These are phyloP conservation scores for Gossypium australe DNA, from an alignment of 345 rosid genomes.

Conservation along the genomic window DNA sequence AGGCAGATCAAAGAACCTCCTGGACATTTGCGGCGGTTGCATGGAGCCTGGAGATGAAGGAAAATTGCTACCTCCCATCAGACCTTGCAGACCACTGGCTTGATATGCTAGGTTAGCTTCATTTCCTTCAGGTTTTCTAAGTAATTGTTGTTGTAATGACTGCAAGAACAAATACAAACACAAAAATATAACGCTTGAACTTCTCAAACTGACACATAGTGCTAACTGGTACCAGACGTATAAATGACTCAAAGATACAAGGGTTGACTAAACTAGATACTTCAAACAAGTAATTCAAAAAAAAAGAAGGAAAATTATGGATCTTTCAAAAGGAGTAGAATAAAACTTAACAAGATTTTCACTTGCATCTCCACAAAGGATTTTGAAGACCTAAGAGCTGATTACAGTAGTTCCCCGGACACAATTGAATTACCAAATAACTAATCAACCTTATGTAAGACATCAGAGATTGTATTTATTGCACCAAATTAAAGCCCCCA, in stretches of 20 bases:
- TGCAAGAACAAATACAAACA: slow-evolving; percentile 26
- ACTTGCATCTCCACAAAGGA: not conserved
- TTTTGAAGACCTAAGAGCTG: not conserved
- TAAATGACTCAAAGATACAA: not conserved
- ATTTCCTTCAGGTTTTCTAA: slow-evolving; percentile 70
- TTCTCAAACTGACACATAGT: not conserved
- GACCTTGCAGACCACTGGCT: slow-evolving; percentile 62
- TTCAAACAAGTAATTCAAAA: slow-evolving; percentile 1
- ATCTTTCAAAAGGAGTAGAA: not conserved
- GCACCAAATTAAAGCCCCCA: slow-evolving; percentile 10
- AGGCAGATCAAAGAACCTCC: slow-evolving; percentile 70
- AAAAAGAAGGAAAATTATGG: not conserved
- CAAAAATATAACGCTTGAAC: not conserved
- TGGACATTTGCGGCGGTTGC: slow-evolving; percentile 73
- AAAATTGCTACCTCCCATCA: slow-evolving; percentile 62
- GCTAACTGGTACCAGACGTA: not conserved
- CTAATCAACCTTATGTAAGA: slow-evolving; percentile 3
- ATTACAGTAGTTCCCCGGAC: not conserved
- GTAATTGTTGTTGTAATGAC: slow-evolving; percentile 59
- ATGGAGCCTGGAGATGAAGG: slow-evolving; percentile 62
- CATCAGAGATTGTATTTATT: slow-evolving; percentile 23
- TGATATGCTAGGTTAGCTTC: slow-evolving; percentile 74
- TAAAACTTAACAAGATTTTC: not conserved
- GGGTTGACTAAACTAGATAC: not conserved
- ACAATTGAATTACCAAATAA: slow-evolving; percentile 3